A percentile compares a stretch with the other conserved stretches of the same genome.
These are phyloP conservation scores for Tothia fuscella DNA, from an alignment of 2,329 filamentous ascomycete species.

Conservation along the genomic window DNA sequence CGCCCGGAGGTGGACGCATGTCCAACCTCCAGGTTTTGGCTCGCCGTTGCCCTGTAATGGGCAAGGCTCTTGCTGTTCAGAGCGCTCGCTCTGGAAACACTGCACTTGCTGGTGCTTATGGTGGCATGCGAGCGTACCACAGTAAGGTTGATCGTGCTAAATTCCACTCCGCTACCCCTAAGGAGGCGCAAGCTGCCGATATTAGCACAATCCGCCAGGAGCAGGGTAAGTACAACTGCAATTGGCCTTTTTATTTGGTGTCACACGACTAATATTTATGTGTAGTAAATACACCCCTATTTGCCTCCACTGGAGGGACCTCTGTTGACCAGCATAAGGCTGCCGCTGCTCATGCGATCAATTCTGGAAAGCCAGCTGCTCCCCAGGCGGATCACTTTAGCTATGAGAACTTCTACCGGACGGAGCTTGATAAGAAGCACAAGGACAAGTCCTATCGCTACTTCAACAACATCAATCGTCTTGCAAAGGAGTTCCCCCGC, in stretches of 20 bases:
- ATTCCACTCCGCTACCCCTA: constrained; percentile 67
- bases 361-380: constrained; percentile 35
- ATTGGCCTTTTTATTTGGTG: background rate
- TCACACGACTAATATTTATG: background rate
- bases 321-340: too few relatives aligned
- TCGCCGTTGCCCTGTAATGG: constrained; percentile 95
- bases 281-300: too few relatives aligned
- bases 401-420: constrained; percentile 80
- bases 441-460: constrained; percentile 99
- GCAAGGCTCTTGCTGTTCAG: constrained; percentile 89
- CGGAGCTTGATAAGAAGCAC: constrained; percentile 94
- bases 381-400: constrained; percentile 56
- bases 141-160: constrained; percentile 50
- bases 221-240: constrained; percentile 28
- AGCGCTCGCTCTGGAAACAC: constrained; percentile 36
- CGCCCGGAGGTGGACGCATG: constrained; percentile 81
- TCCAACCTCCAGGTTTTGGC: constrained; percentile 92
- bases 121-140: constrained; percentile 37
- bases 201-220: constrained; percentile 39
- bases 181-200: constrained; percentile 70
- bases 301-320: too few relatives aligned
- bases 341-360: too few relatives aligned
- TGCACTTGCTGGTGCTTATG: constrained; percentile 37
- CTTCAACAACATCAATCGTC: constrained; percentile 99
- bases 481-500: constrained; percentile 90